Conservation (phyloP, 164 flowering plant species). For the Liriodendron chinense region DNA sequence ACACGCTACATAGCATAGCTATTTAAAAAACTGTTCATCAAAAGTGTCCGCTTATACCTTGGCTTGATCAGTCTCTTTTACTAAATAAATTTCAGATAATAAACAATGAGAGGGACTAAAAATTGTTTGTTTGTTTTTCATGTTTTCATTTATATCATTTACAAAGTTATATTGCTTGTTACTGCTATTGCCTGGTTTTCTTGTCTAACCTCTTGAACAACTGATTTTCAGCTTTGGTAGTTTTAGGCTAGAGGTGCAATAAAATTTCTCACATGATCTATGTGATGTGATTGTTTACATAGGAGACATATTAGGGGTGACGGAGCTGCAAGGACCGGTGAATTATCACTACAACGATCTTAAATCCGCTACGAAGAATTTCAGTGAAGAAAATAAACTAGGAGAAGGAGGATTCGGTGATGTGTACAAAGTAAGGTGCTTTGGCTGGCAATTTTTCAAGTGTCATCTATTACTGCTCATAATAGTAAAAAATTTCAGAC, state of each 20-base stretch:
- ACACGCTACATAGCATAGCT: no score
- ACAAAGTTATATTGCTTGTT: background rate
- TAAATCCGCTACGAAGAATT: slow-evolving; percentile 40
- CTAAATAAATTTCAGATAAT: no score
- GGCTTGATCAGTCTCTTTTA: no score
- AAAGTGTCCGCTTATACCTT: no score
- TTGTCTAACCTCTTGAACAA: background rate
- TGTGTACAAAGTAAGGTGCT: slow-evolving; percentile 50
- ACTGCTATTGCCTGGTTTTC: background rate
- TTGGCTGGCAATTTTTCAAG: background rate
- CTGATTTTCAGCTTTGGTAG: background rate
- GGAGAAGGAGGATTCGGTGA: slow-evolving; percentile 67
- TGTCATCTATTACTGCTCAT: background rate
- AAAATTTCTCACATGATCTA: no score
- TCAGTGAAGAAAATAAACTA: slow-evolving; percentile 44
- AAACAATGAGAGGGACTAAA: no score
- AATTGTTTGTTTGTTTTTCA: no score
- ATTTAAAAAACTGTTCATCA: no score
- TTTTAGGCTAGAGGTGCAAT: background rate
- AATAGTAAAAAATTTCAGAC: no score
- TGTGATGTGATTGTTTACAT: background rate
- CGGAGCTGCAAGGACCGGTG: slow-evolving; percentile 48
- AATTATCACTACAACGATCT: slow-evolving; percentile 42
- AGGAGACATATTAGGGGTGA: slow-evolving; percentile 9
- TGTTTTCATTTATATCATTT: no score